Percentiles rank a stretch among this genome's conserved stretches.
phyloP scores from a whole-genome alignment of 2,329 filamentous ascomycete species.

The Colletotrichum simmondsii region DNA sequence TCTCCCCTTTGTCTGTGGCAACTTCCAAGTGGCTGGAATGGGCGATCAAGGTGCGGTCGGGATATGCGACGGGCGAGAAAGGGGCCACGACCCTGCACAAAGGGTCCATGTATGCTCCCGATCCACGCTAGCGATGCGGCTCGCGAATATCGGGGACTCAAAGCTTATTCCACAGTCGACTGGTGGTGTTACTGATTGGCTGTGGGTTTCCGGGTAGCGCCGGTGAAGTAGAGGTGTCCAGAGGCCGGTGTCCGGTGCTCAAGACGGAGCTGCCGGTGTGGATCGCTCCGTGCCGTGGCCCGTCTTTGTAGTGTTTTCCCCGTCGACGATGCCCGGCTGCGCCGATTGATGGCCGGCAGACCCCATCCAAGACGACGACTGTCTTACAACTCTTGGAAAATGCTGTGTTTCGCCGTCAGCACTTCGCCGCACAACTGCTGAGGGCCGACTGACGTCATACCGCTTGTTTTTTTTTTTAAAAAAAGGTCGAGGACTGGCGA shows the following conservation, averaged over 20 bases:
- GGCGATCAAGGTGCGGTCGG: background rate
- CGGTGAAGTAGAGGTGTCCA: background rate
- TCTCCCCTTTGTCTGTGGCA: background rate
- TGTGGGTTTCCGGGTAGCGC: background rate
- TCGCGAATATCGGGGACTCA: constrained; percentile 40
- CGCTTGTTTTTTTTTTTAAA: too few species aligned
- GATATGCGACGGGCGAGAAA: background rate
- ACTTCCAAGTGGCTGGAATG: background rate
- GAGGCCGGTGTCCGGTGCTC: background rate
- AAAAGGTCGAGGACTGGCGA: background rate
- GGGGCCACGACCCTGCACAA: constrained; percentile 10
- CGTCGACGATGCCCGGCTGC: background rate
- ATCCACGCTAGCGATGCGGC: constrained; percentile 43
- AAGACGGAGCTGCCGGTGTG: background rate
- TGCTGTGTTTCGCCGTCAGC: background rate
- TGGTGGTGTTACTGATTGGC: constrained; percentile 16
- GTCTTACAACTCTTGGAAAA: background rate
- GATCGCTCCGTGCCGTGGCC: background rate
- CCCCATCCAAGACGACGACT: background rate
- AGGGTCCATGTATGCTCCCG: constrained; percentile 33
- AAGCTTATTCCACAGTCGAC: background rate
- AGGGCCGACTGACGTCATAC: background rate
- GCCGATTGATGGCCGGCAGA: background rate
- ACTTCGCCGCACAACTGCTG: too few species aligned
- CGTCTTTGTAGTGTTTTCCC: background rate